Evolutionary conservation across 1,139 yeast species (phyloP).

Genomic region (Scheffersomyces titani): DNA sequence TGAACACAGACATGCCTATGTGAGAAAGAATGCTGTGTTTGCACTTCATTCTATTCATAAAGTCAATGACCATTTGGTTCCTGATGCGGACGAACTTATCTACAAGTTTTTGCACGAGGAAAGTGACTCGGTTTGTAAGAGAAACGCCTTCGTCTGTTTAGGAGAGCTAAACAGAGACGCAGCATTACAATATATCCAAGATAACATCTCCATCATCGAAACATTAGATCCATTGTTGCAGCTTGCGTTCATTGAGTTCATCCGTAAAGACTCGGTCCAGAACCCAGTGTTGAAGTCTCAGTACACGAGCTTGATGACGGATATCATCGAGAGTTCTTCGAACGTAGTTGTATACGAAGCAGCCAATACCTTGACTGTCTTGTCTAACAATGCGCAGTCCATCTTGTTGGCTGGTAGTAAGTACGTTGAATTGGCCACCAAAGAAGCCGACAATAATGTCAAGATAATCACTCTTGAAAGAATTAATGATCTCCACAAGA

Average conservation of each 20-base stretch:
- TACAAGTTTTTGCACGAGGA: constrained; percentile 75
- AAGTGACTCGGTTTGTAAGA: constrained; percentile 89
- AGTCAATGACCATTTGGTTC: constrained; percentile 84
- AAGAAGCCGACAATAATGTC: constrained; percentile 91
- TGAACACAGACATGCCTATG: constrained; percentile 97
- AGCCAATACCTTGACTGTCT: constrained; percentile 76
- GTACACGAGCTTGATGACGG: constrained; percentile 72
- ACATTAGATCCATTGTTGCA: constrained; percentile 84
- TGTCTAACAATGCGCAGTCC: constrained; percentile 69
- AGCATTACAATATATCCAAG: constrained; percentile 80
- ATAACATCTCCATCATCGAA: constrained; percentile 61
- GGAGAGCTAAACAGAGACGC: constrained; percentile 82
- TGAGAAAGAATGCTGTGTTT: constrained; percentile 94
- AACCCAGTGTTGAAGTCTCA: constrained; percentile 67
- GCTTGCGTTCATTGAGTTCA: constrained; percentile 87
- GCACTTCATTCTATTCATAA: constrained; percentile 82
- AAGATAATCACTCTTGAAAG: constrained; percentile 90
- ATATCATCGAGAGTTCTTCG: constrained; percentile 67
- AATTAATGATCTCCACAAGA: constrained; percentile 71
- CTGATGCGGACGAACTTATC: constrained; percentile 90
- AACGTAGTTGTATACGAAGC: constrained; percentile 91
- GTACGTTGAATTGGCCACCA: constrained; percentile 84
- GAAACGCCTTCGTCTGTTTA: constrained; percentile 92
- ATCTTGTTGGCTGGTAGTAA: constrained; percentile 78
- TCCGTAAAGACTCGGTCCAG: constrained; percentile 73